A percentile compares a stretch with the other conserved stretches of the same genome.
phyloP scores from a whole-genome alignment of 441 rosid species.

The Melastoma candidum region DNA sequence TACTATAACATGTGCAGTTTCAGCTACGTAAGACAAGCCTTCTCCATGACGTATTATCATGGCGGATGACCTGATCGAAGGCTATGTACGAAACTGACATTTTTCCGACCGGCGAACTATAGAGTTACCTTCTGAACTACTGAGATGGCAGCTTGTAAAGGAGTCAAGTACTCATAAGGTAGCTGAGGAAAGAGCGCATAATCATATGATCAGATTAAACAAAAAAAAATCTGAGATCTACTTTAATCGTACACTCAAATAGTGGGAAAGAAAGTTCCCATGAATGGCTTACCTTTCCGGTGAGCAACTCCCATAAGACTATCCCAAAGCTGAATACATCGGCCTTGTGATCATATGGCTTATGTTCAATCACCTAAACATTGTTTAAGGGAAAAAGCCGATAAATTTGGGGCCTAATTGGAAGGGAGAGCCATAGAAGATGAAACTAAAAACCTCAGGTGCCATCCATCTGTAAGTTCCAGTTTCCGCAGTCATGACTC shows the following conservation, averaged over 20 bases:
- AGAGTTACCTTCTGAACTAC: conserved; percentile 53
- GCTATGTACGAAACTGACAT: too few species aligned
- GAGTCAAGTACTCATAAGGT: conserved; percentile 50
- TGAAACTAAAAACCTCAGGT: too few species aligned
- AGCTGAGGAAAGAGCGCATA: conserved; percentile 30
- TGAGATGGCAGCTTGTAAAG: conserved; percentile 62
- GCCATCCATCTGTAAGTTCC: too few species aligned
- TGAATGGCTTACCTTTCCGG: conserved; percentile 41
- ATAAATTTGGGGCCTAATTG: too few species aligned
- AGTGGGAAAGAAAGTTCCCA: neutral
- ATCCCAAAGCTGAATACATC: conserved; percentile 66
- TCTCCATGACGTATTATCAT: too few species aligned
- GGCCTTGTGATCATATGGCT: conserved; percentile 53
- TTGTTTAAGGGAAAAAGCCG: too few species aligned
- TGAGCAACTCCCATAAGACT: conserved; percentile 66
- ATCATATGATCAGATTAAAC: neutral
- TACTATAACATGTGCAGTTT: too few species aligned
- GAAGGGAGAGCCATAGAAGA: too few species aligned
- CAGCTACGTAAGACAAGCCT: too few species aligned
- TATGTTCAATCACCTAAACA: conserved; percentile 56
- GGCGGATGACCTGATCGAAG: too few species aligned
- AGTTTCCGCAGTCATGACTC: too few species aligned
- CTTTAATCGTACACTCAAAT: neutral
- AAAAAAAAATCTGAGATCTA: neutral
- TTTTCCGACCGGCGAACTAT: neutral